These are phyloP conservation scores for Pseudohyphozyma bogoriensis DNA, from an alignment of 768 basidiomycete species.

Conservation along the genomic window DNA sequence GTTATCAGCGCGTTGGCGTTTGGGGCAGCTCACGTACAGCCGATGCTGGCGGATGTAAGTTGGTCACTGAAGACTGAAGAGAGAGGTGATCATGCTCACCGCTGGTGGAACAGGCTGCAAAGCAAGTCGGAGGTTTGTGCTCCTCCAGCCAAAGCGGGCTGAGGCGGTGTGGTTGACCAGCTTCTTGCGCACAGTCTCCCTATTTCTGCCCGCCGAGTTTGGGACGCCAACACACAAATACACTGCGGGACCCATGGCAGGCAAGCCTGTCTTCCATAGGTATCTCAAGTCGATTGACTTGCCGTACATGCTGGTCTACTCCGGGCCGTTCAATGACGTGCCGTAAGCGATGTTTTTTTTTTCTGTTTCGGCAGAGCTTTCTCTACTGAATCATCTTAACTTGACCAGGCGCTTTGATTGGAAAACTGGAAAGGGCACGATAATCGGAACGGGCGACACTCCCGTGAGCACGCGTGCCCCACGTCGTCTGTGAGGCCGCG, in stretches of 20 bases:
- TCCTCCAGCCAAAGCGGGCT: too few species aligned
- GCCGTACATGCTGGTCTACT: neutral
- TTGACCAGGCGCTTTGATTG: neutral
- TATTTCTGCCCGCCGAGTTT: constrained; percentile 38
- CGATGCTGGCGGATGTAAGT: constrained; percentile 25
- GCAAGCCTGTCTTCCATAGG: constrained; percentile 5
- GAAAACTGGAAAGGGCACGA: neutral
- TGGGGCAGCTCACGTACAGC: neutral
- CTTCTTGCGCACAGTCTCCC: too few species aligned
- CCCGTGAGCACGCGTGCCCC: neutral
- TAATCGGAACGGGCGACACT: neutral
- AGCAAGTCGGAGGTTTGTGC: constrained; percentile 34
- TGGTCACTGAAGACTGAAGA: too few species aligned
- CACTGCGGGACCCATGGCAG: neutral
- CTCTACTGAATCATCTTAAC: neutral
- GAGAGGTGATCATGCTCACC: too few species aligned
- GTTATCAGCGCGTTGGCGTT: constrained; percentile 13
- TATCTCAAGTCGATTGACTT: neutral
- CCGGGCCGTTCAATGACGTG: neutral
- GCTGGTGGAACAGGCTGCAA: constrained; percentile 28
- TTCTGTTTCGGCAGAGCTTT: neutral
- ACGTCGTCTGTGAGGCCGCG: too few species aligned
- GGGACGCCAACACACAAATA: constrained; percentile 18
- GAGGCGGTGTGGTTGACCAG: too few species aligned
- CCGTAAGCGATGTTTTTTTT: neutral